Percentiles rank a stretch among this genome's conserved stretches.
Evolutionary conservation across 257 asterid species (phyloP).

Genomic region (Thymus quinquecostatus): DNA sequence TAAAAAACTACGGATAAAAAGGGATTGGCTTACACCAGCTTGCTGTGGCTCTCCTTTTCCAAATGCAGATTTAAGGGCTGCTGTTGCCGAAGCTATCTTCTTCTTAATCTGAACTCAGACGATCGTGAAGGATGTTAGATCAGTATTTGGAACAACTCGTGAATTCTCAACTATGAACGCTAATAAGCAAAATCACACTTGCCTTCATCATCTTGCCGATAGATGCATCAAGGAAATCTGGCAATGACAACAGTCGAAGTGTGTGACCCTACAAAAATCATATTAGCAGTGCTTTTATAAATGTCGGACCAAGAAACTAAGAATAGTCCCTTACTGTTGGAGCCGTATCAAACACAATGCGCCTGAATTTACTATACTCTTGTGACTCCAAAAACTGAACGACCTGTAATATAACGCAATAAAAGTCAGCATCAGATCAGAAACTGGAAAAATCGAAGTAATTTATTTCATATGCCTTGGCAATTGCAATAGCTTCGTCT

Average conservation of each 20-base stretch:
- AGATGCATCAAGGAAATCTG: conserved; percentile 75
- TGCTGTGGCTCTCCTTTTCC: conserved; percentile 57
- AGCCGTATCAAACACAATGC: conserved; percentile 76
- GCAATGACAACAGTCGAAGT: conserved; percentile 69
- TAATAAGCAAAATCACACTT: conserved; percentile 1
- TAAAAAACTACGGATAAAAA: not conserved
- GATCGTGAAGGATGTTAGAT: conserved; percentile 17
- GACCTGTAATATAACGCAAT: conserved; percentile 48
- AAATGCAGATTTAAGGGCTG: conserved; percentile 65
- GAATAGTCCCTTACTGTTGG: conserved; percentile 62
- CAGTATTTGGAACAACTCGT: not conserved
- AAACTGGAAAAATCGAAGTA: not conserved
- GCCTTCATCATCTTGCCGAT: conserved; percentile 76
- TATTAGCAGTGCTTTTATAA: conserved; percentile 19
- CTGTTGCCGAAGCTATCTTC: conserved; percentile 71
- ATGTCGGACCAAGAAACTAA: conserved; percentile 23
- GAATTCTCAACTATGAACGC: not conserved
- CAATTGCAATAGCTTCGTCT: conserved; percentile 79
- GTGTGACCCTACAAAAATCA: conserved; percentile 65
- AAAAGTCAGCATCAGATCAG: not conserved
- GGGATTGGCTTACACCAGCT: conserved; percentile 47
- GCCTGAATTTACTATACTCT: conserved; percentile 53
- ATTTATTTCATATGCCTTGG: conserved; percentile 47
- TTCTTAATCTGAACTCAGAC: conserved; percentile 55
- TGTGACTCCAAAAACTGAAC: conserved; percentile 70